Base-by-base conservation (phyloP, 2,329 filamentous ascomycete genomes). In the Sclerotinia spermophila region DNA sequence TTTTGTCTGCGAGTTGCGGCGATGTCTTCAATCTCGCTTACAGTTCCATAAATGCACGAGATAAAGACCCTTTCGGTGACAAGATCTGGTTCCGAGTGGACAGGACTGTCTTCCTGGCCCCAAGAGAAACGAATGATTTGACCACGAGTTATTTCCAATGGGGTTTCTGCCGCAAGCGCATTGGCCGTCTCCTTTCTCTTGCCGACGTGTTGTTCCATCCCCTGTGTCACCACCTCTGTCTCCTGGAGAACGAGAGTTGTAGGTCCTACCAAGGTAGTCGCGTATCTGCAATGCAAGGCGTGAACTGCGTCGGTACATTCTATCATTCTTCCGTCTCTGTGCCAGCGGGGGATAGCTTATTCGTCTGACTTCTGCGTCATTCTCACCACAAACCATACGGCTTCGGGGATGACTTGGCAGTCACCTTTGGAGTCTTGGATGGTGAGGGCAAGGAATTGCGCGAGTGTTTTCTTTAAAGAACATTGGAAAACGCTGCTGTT, bases 71-170 rank as follows among this genome's bases (percentile, higher is more conserved):
- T 48, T 10, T 72, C 68, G 6, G 27, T 5, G 17, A 24, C 24
- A 8, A 71, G 33, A 51, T 72, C 27, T n/a, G 71, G 71, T 42
- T 72, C 71, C 1, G 68, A 71, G n/a, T 72, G 71, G 2, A 72
- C 56, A 5, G 71, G 71, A 24, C 40, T 55, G 17, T 71, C 71
- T 10, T 68, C 44, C 6, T 44, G 11, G 2, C 71, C 71, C 68
- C 68, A 72, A 10, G 60, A 67, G 30, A 72, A 72, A 7, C 68
- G 27, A 44, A 72, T 59, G 2, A 72, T 58, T 45, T 68, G 44
- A 5, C 51, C 48, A n/a, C 30, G 27, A 24, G 45, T 24, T 10
- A 71, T 24, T 7, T n/a, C n/a, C 5, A 68, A 15, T 7, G 56
- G 38, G 2, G 15, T 30, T 68, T 71, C 69, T 8, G 17, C 38